Conservation (phyloP, 2,329 filamentous ascomycete genomes). For the Apiospora koreana region DNA sequence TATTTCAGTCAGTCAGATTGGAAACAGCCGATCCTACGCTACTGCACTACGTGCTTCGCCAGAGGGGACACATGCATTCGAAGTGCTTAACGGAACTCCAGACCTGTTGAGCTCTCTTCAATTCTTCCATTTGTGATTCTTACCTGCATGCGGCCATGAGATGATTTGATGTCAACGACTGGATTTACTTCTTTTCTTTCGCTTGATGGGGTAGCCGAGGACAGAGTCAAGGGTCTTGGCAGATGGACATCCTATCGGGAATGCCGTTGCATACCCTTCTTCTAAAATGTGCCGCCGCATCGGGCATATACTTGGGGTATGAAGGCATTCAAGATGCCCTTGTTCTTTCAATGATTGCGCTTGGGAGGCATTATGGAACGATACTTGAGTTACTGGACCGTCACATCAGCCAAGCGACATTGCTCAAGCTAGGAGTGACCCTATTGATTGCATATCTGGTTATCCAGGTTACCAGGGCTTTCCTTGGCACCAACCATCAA, state of each 20-base stretch:
- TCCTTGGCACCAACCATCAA: background rate
- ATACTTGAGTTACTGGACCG: constrained; percentile 8
- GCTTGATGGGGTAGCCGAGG: background rate
- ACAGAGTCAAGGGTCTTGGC: background rate
- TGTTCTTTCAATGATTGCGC: constrained; percentile 17
- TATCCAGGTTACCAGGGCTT: constrained; percentile 5
- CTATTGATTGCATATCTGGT: background rate
- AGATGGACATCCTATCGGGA: constrained; percentile 15
- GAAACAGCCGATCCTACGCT: background rate
- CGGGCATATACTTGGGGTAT: constrained; percentile 18
- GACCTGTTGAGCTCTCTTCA: background rate
- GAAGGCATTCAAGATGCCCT: constrained; percentile 21
- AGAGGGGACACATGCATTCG: background rate
- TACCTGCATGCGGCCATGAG: background rate
- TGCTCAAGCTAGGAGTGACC: background rate
- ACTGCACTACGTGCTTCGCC: too few species aligned
- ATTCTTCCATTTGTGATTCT: background rate
- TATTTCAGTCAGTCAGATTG: background rate
- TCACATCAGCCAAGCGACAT: background rate
- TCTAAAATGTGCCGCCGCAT: constrained; percentile 18
- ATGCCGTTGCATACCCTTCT: constrained; percentile 16
- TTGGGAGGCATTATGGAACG: constrained; percentile 15
- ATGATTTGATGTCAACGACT: background rate
- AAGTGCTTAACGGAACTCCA: background rate
- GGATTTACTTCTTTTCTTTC: background rate